Evolutionary conservation across 768 basidiomycete species (phyloP), one percentile per base, ranked within the genome.

Genomic region (Lyophyllum atratum): DNA sequence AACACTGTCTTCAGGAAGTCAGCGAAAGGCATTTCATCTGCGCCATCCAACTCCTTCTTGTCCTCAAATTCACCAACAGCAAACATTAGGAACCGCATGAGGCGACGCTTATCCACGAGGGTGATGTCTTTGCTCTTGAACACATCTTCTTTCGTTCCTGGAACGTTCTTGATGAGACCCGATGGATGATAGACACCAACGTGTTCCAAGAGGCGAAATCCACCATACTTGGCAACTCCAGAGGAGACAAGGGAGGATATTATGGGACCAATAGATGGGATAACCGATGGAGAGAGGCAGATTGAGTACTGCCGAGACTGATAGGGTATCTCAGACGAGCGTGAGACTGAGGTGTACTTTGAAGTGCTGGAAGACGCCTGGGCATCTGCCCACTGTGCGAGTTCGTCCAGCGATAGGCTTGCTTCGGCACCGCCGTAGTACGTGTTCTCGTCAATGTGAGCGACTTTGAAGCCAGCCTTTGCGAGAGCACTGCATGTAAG

Each of bases 21-120:
- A 5, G 77, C 64, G 59, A 96, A 89, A 0, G 87, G 75, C 14
- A 70, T 65, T 22, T 84, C 67, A 14, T 85, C 79, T 60, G 83
- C 81, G 6, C 82, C 74, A 67, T 80, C 70, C 1, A 89, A 64
- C 61, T 91, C 89, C 15, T 76, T 72, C 58, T 78, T 80, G 19
- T 68, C 72, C 68, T 92, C 92, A 54, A 91, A 91, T 1, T 92
- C 88, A 0, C 85, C 84, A 2, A 83, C 82, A 34, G 91, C 87
- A 66, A 93, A 95, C 63, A 87, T 81, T 45, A 98, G 73, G 64
- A 96, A 93, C 55, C 95, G 91, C 91, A 98, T 98, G 24, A 98
- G 75, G 29, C 91, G 81, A 43, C 95, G 77, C 74, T 98, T 98
- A 59, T 95, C 92, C 29, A 95, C 68, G 11, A 98, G 78, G 7